Base-by-base conservation (phyloP, 2,329 filamentous ascomycete species). In the Aureobasidium zeae region DNA sequence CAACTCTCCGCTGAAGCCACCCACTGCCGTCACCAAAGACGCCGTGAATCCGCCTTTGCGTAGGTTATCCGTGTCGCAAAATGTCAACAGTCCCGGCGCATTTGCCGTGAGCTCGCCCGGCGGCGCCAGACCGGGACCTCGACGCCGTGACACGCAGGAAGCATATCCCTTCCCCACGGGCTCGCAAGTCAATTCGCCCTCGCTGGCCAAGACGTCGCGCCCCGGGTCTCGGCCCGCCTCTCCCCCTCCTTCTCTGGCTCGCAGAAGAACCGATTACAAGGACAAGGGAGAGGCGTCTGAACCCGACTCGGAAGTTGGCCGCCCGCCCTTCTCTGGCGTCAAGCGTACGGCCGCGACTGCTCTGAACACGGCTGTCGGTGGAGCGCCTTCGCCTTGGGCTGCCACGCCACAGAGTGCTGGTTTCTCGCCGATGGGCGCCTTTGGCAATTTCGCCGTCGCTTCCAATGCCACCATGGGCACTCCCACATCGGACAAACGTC, bases 1-100 rank as follows among this genome's bases (percentile, higher is more conserved):
- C 59, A 98, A 96, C 63, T 95, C 91, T 25, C 83, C 87, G 24
- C 70, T 95, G 53, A 96, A 96, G 64, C 83, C 85, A 7, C 84
- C 85, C 15, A 76, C 79, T 22, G 75, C 69, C 49, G 62, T 68
- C 17, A 72, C 69, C 55, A 89, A 85, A 67, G 78, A 66, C 63
- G 72, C 63, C 48, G 72, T 61, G 60, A 74, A 60, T 36, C 71
- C 71, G 9, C 80, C 83, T 44, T 76, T 81, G 36, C 83, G 89
- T 46, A 95, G 94, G 66, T 72, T 79, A 12, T 95, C 88, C 1
- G 64, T 94, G 36, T 91, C 88, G 15, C 69, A 70, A 48, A 60
- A 63, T 12, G 81, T 85, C 50, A 77, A 73, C 38, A 73, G 72
- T 46, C 70, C 73, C 13, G 72, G 69, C 45, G 72, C 74, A 34